Conservation (phyloP, 768 basidiomycete genomes). For the Paxillus rubicundulus region DNA sequence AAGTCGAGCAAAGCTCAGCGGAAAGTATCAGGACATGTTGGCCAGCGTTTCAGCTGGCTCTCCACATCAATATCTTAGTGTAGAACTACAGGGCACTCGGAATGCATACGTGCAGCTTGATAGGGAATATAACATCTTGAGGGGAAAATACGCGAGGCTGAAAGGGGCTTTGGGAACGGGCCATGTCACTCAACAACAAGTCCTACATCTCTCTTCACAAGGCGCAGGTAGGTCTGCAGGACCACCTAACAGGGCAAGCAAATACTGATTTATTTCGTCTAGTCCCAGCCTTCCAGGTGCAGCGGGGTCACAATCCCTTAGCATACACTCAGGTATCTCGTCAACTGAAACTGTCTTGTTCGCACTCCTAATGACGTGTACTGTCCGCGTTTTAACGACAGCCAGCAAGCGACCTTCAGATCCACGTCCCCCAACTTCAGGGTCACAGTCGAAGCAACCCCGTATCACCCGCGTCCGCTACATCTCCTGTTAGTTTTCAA, state of each 20-base stretch:
- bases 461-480: conserved; percentile 5
- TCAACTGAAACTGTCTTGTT: background rate
- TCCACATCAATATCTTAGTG: conserved; percentile 13
- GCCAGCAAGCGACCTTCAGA: background rate
- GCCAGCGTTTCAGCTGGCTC: conserved; percentile 9
- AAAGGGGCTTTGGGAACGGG: conserved; percentile 5
- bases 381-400: background rate
- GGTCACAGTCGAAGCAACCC: conserved; percentile 8
- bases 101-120: conserved; percentile 22
- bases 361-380: background rate
- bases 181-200: conserved; percentile 7
- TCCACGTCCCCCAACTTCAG: background rate
- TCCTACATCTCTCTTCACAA: background rate
- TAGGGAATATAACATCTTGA: conserved; percentile 17
- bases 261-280: background rate
- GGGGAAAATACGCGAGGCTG: conserved; percentile 21
- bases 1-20: conserved; percentile 12
- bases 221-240: conserved; percentile 3
- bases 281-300: background rate
- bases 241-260: background rate
- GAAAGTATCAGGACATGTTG: conserved; percentile 27
- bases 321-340: conserved; percentile 12
- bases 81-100: conserved; percentile 18
- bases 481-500: conserved; percentile 1
- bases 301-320: conserved; percentile 2